A percentile compares a stretch with the other conserved stretches of the same genome.
Evolutionary conservation across 768 basidiomycete species (phyloP).

Genomic region (Hericium coralloides): DNA sequence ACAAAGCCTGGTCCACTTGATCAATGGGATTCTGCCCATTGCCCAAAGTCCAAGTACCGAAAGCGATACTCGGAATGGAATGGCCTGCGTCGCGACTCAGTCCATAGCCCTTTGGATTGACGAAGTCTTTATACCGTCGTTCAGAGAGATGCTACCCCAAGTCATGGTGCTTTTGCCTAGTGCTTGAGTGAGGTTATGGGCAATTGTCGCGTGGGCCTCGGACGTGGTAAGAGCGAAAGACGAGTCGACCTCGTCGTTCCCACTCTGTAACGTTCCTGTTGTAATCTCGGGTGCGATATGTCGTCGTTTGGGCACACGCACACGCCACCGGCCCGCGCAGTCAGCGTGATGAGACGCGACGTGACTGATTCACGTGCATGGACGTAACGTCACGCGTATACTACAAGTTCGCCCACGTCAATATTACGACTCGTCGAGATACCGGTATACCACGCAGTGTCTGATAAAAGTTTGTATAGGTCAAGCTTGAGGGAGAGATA

Average conservation of each 20-base stretch:
- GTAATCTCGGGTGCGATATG: no score
- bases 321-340: neutral
- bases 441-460: no score
- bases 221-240: no score
- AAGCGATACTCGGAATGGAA: slow-evolving; percentile 42
- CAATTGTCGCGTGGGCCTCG: no score
- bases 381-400: neutral
- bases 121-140: slow-evolving; percentile 35
- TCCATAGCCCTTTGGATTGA: neutral
- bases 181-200: neutral
- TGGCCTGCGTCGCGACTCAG: slow-evolving; percentile 26
- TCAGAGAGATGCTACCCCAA: slow-evolving; percentile 50
- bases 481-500: no score
- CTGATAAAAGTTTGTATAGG: no score
- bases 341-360: neutral
- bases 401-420: no score
- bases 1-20: slow-evolving; percentile 54
- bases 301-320: no score
- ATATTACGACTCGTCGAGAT: no score
- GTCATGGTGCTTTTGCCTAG: slow-evolving; percentile 35
- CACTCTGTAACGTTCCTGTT: no score
- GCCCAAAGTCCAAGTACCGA: slow-evolving; percentile 60
- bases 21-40: slow-evolving; percentile 42
- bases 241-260: no score
- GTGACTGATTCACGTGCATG: neutral